These are phyloP conservation scores for Tilletia horrida DNA, from an alignment of 1,284 basidiomycete species.

Conservation along the genomic window DNA sequence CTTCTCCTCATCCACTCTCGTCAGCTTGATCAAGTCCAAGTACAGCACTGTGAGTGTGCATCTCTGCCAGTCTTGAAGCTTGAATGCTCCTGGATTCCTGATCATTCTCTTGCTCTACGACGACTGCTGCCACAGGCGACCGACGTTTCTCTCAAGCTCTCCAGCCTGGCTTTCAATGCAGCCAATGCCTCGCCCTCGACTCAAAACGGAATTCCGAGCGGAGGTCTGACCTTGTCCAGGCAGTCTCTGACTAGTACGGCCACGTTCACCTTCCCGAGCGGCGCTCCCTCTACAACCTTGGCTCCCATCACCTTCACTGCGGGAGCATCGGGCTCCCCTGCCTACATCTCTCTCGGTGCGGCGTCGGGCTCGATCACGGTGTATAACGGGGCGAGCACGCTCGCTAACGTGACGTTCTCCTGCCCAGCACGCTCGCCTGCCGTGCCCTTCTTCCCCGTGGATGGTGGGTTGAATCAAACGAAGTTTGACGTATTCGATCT, in stretches of 20 bases:
- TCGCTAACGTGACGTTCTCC: not conserved
- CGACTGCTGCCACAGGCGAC: too few relatives aligned
- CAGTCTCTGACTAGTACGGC: not conserved
- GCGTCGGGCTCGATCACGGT: not conserved
- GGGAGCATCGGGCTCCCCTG: not conserved
- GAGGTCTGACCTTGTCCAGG: not conserved
- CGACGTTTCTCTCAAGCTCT: not conserved
- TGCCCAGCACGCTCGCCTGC: not conserved
- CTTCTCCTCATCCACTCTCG: too few relatives aligned
- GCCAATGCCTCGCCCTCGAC: not conserved
- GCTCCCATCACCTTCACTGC: slow-evolving; percentile 10
- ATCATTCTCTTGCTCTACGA: too few relatives aligned
- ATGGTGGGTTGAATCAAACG: too few relatives aligned
- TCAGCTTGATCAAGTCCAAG: too few relatives aligned
- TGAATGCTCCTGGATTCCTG: too few relatives aligned
- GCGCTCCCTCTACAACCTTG: not conserved
- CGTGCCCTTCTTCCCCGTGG: slow-evolving; percentile 11
- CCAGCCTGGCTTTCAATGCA: not conserved
- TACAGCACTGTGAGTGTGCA: too few relatives aligned
- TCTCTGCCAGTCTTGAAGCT: too few relatives aligned
- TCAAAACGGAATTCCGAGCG: not conserved
- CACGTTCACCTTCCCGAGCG: not conserved
- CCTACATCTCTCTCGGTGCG: not conserved
- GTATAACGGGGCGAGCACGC: not conserved
- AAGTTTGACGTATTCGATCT: too few relatives aligned